Evolutionary conservation across 495 filamentous ascomycete genomes (phyloP).

Genomic region (Thermochaetoides thermophila): DNA sequence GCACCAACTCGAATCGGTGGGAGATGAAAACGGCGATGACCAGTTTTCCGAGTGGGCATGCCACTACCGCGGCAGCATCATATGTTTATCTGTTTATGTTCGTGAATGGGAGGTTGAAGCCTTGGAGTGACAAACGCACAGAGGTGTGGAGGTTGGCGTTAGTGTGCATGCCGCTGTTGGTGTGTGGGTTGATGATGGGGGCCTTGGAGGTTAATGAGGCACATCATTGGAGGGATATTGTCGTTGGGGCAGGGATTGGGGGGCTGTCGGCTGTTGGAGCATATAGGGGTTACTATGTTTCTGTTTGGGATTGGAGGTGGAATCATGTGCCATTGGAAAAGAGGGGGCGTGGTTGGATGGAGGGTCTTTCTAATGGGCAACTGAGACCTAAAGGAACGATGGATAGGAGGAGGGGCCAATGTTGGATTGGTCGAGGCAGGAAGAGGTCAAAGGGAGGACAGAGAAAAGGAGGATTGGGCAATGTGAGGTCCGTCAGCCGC

Average conservation of each 20-base stretch:
- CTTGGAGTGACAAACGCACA: conserved; percentile 42
- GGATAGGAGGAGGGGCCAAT: not conserved
- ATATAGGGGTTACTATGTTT: conserved; percentile 44
- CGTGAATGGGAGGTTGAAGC: conserved; percentile 50
- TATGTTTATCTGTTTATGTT: conserved; percentile 44
- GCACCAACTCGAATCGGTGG: conserved; percentile 33
- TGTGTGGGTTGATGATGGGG: conserved; percentile 41
- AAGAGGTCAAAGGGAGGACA: not conserved
- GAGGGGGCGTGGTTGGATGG: not conserved
- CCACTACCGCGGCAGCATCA: conserved; percentile 42
- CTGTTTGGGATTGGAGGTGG: conserved; percentile 43
- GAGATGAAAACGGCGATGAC: conserved; percentile 43
- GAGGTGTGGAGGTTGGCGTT: conserved; percentile 25
- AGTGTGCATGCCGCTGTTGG: conserved; percentile 35
- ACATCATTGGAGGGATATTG: conserved; percentile 47
- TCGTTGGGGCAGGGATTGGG: conserved; percentile 43
- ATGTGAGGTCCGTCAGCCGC: too few species aligned
- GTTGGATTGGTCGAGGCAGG: not conserved
- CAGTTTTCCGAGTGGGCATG: conserved; percentile 34
- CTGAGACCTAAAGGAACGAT: not conserved
- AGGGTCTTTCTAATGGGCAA: not conserved
- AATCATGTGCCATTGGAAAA: conserved; percentile 35
- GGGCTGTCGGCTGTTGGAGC: conserved; percentile 38
- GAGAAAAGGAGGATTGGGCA: not conserved
- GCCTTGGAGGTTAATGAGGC: conserved; percentile 45